Evolutionary conservation across 1,284 basidiomycete species (phyloP).

Genomic region (Paramarasmius palmivorus): DNA sequence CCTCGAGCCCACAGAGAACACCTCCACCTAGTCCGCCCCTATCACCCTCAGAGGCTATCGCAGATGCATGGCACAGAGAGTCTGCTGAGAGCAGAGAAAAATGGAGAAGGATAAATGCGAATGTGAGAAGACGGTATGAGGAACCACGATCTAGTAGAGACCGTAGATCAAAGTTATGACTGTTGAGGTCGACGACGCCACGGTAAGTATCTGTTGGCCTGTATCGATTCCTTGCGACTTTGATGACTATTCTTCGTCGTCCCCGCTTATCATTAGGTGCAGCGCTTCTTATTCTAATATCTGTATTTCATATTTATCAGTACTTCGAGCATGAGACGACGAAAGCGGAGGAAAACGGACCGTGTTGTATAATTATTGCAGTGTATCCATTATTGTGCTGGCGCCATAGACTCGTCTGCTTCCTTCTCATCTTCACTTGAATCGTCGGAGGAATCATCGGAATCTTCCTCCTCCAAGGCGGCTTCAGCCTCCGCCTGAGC

Average conservation of each 20-base stretch:
- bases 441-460: slow-evolving; percentile 39
- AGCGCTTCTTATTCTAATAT: not conserved
- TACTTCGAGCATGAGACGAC: not conserved
- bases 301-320: not conserved
- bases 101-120: slow-evolving; percentile 58
- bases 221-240: not conserved
- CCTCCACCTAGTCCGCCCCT: slow-evolving; percentile 29
- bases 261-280: no score
- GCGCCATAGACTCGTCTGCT: not conserved
- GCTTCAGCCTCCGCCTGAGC: slow-evolving; percentile 75
- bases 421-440: slow-evolving; percentile 39
- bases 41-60: slow-evolving; percentile 62
- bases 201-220: not conserved
- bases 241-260: no score
- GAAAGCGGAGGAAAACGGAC: not conserved
- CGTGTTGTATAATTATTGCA: slow-evolving; percentile 1
- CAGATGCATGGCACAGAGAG: slow-evolving; percentile 64
- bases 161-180: slow-evolving; percentile 8
- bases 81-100: slow-evolving; percentile 53
- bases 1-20: slow-evolving; percentile 35
- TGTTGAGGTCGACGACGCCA: not conserved
- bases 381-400: not conserved
- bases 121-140: slow-evolving; percentile 26
- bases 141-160: slow-evolving; percentile 5
- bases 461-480: slow-evolving; percentile 63